Percentiles rank a stretch among this genome's conserved stretches.
These are phyloP conservation scores for barrel medic (Medicago truncatula) DNA, from an alignment of 306 rosid genomes.

Conservation along the genomic window MtrunA17r5.0-ANR NC_053044.1:49201501-49202000, in stretches of 20 bases:
- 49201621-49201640: constrained; percentile 14
- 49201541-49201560: constrained; percentile 78
- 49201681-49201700: background rate
- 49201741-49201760: background rate
- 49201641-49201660: background rate
- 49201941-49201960: constrained; percentile 21
- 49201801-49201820: constrained; percentile 11
- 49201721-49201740: background rate
- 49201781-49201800: background rate
- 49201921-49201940: constrained; percentile 4
- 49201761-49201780: constrained; percentile 20
- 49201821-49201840: background rate
- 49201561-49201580: constrained; percentile 98
- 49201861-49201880: constrained; percentile 9
- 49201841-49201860: constrained; percentile 16
- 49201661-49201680: constrained; percentile 30
- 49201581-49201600: constrained; percentile 96
- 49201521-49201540: constrained; percentile 96
- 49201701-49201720: background rate
- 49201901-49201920: constrained; percentile 4
- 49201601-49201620: constrained; percentile 69
- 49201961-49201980: background rate
- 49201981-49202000: background rate
- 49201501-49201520: constrained; percentile 99
- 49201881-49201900: constrained; percentile 21